Evolutionary conservation across 352 stramenopile species (phyloP), one percentile per base, ranked within the genome.

Genomic region (Blastocystis sp.): DNA sequence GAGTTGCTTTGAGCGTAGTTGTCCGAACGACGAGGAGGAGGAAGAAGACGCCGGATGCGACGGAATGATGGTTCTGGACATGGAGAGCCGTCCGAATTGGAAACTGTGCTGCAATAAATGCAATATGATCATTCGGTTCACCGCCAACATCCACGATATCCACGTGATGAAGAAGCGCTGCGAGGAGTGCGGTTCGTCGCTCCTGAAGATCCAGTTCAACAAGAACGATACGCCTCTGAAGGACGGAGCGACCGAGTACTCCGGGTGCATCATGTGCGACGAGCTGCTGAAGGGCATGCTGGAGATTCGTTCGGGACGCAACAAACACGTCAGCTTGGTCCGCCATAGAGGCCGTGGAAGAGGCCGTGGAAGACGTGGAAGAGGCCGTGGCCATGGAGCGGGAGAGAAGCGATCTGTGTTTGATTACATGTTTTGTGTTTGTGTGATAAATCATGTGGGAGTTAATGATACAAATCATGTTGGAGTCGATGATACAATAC

Each of bases 91-190:
- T 49, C 89, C 89, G 9, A 90, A 91, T 63, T 91, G 89, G 89
- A 91, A 91, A 46, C 84, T 91, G 65, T 87, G 87, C 14, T 91
- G 89, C 71, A 91, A 91, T 48, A 87, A 75, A 24, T 91, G 89
- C 84, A 89, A 90, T 44, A 84, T 88, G 44, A 69, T 91, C 4
- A 86, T 91, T 63, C 84, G 63, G 53, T 91, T 91, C 77, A 88
- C 88, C 46, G 40, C 76, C 6, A 84, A 71, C 9, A 89, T 89
- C 24, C 88, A 90, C 67, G 85, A 65, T 7, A 88, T 89, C 57
- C 84, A 87, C 40, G 84, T 84, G 21, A 8, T 69, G 27, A 81
- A 89, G 46, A 48, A 81, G 36, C 78, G 75, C 16, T 85, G 42
- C 44, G 40, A 87, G 32, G 77, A 71, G 16, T 91, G 89, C 56